These are phyloP conservation scores for Psilocybe sp. DNA, from an alignment of 768 basidiomycete genomes.

Conservation along the genomic window DNA sequence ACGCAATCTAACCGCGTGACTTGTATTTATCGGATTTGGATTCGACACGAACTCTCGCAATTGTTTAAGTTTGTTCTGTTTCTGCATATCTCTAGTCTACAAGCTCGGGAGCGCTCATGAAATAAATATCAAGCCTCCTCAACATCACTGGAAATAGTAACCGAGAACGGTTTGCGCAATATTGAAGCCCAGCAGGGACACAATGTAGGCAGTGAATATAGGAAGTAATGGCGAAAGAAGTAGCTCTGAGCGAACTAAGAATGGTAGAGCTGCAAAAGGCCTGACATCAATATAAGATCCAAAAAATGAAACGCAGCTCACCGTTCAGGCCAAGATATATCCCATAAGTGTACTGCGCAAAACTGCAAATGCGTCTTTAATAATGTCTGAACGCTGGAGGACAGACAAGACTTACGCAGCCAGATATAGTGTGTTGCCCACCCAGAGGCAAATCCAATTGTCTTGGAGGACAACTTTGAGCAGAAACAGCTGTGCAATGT, in stretches of 20 bases:
- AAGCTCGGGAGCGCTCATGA: neutral
- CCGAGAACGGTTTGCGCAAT: conserved; percentile 78
- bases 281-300: conserved; percentile 4
- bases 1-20: too few relatives aligned
- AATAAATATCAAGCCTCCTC: conserved; percentile 7
- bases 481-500: conserved; percentile 84
- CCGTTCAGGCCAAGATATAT: conserved; percentile 85
- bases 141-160: conserved; percentile 59
- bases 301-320: conserved; percentile 27
- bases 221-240: conserved; percentile 90
- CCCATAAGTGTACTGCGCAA: conserved; percentile 89
- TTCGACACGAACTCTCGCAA: too few relatives aligned
- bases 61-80: too few relatives aligned
- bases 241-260: conserved; percentile 85
- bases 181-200: conserved; percentile 89
- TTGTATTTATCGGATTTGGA: too few relatives aligned
- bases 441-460: conserved; percentile 92
- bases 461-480: conserved; percentile 78
- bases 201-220: conserved; percentile 79
- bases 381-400: conserved; percentile 1
- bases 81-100: neutral
- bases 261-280: conserved; percentile 74
- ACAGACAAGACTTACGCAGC: conserved; percentile 59
- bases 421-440: conserved; percentile 91
- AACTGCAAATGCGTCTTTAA: conserved; percentile 37